Conservation (phyloP, 495 filamentous ascomycete species). For the Glonium stellatum region DNA sequence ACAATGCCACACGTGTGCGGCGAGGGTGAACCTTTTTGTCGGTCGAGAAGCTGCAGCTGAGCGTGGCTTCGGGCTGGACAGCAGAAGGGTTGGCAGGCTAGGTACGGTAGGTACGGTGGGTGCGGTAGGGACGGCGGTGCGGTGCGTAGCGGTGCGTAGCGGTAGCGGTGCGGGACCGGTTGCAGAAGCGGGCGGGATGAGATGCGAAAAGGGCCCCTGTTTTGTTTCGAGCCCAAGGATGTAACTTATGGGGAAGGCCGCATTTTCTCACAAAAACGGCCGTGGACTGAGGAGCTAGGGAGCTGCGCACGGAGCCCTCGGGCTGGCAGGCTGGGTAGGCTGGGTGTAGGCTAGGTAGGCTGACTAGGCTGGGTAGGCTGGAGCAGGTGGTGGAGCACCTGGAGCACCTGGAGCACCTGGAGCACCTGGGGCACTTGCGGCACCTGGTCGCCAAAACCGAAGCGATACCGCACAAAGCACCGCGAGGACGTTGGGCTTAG, state of each 20-base stretch:
- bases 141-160: slow-evolving; percentile 1
- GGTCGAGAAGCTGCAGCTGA: not conserved
- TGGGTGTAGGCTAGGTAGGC: not conserved
- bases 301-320: not conserved
- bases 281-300: not conserved
- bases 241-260: not conserved
- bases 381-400: no score
- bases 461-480: slow-evolving; percentile 5
- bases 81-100: not conserved
- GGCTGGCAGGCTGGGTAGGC: not conserved
- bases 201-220: slow-evolving; percentile 4
- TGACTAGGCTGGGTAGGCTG: no score
- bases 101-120: no score
- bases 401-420: no score
- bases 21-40: not conserved
- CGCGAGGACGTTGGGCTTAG: slow-evolving; percentile 17
- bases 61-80: not conserved
- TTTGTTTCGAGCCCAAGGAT: slow-evolving; percentile 12
- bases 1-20: slow-evolving; percentile 9
- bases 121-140: not conserved
- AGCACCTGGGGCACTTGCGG: not conserved
- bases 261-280: not conserved
- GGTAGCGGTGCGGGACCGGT: slow-evolving; percentile 1
- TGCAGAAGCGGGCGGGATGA: slow-evolving; percentile 4
- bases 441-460: no score